phyloP scores from a whole-genome alignment of 441 rosid genomes.

The Eutrema salsugineum region DNA sequence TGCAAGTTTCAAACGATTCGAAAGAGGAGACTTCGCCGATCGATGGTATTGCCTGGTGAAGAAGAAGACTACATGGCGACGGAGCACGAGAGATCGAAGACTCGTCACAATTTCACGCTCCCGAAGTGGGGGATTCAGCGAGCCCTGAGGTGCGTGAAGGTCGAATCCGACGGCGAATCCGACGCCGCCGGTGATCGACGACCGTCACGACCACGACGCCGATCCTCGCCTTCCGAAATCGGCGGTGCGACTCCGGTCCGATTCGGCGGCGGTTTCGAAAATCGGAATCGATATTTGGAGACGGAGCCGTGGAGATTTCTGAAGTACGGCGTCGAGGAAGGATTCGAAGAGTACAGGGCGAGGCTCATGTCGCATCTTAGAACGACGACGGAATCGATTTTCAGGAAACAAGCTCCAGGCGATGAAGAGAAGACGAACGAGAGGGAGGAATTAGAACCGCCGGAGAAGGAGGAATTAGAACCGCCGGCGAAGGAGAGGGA shows the following conservation, averaged over 20 bases:
- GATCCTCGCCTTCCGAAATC: slow-evolving; percentile 22
- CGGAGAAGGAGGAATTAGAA: neutral
- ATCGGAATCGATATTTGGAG: neutral
- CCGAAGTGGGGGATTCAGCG: slow-evolving; percentile 79
- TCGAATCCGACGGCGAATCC: slow-evolving; percentile 12
- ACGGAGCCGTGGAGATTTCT: neutral
- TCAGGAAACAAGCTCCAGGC: slow-evolving; percentile 33
- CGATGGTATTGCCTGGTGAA: slow-evolving; percentile 48
- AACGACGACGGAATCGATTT: slow-evolving; percentile 44
- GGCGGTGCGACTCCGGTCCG: neutral
- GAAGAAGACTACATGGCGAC: slow-evolving; percentile 36
- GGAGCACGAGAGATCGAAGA: slow-evolving; percentile 53
- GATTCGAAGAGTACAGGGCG: slow-evolving; percentile 60
- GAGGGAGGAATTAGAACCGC: slow-evolving; percentile 10
- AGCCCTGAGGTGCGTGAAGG: slow-evolving; percentile 55
- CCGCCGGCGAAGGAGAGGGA: slow-evolving; percentile 8
- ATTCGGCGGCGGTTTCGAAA: neutral
- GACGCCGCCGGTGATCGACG: slow-evolving; percentile 18
- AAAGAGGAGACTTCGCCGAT: neutral
- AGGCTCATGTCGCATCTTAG: slow-evolving; percentile 64
- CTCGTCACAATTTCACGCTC: slow-evolving; percentile 73
- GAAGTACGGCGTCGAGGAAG: slow-evolving; percentile 37
- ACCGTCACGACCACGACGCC: slow-evolving; percentile 26
- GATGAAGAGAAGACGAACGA: slow-evolving; percentile 14
- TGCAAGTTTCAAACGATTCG: neutral